Base-by-base conservation (phyloP, 139 green algal genomes). In the Tetradesmus lagerheimii region DNA sequence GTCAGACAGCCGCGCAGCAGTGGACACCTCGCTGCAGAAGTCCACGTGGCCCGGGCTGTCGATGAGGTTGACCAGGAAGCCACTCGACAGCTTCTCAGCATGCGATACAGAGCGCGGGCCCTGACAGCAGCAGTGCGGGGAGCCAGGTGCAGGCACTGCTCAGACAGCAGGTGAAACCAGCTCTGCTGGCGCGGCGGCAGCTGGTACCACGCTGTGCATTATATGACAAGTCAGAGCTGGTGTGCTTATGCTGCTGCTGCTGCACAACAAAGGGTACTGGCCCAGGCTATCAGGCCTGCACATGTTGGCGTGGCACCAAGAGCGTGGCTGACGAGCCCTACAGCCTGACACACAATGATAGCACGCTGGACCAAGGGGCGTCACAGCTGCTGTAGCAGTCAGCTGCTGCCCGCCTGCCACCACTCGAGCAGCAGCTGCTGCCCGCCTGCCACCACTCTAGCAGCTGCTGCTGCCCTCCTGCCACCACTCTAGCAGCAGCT, bases 31-130 rank as follows among this genome's bases (percentile, higher is more conserved):
- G 81, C 93, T 97, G 96, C 98, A 99, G 90, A 99, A 99, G 94
- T 99, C 98, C 20, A 99, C 97, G 90, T 99, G 98, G 1, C 98
- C 98, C 6, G 98, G 98, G 5, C 96, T 99, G 93, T 99, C 98
- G 43, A 99, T 99, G 2, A 99, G 94, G 91, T 99, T 99, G 83
- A 99, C 92, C 20, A 99, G 93, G 88, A 96, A 98, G 31, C 93
- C 94, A 12, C 18, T 0, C 0, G 79, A 35, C 79, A 96, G 38
- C 64, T 80, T 80, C 64, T 88, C 83, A n/a, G 37, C 50, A 41
- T 34, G 25, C 1, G 27, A 64, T 1, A 88, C 83, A 23, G 64
- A 81, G 38, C 83, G 83, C 2, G 83, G 83, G 6, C 83, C 83
- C 83, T 88, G 83, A 27, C 57, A n/a, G 57, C 57, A 71, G 57